Conservation (phyloP, 139 green algal species). For the Chlorella sp. region DNA sequence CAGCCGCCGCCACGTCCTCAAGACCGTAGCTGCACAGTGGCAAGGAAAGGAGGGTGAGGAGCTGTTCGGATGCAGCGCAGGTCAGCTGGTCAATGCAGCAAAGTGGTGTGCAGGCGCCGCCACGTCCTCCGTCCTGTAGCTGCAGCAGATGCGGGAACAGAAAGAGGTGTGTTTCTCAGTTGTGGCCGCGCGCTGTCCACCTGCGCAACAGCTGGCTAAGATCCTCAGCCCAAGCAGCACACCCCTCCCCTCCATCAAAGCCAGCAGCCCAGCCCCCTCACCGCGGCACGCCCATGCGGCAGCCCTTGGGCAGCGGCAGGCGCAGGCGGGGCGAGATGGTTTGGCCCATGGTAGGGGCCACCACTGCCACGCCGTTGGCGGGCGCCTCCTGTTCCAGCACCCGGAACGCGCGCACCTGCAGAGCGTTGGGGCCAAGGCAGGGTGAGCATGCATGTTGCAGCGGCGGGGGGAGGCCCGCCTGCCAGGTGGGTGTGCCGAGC, state of each 20-base stretch:
- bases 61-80: too few species aligned
- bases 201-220: background rate
- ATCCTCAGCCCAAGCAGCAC: background rate
- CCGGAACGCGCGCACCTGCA: slow-evolving; percentile 47
- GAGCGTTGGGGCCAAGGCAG: background rate
- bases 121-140: too few species aligned
- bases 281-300: slow-evolving; percentile 13
- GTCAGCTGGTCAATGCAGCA: too few species aligned
- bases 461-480: background rate
- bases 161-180: too few species aligned
- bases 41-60: too few species aligned
- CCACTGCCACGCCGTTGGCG: slow-evolving; percentile 9
- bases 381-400: slow-evolving; percentile 45
- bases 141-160: too few species aligned
- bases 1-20: background rate
- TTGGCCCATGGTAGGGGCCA: slow-evolving; percentile 20
- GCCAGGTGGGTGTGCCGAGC: too few species aligned
- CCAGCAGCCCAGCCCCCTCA: background rate
- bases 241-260: background rate
- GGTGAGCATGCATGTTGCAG: background rate
- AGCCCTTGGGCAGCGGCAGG: slow-evolving; percentile 19
- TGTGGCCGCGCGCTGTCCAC: too few species aligned
- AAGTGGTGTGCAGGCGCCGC: too few species aligned
- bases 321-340: slow-evolving; percentile 9
- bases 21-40: background rate